These are phyloP conservation scores for Suillus paluster DNA, from an alignment of 768 basidiomycete species.

Conservation along the genomic window DNA sequence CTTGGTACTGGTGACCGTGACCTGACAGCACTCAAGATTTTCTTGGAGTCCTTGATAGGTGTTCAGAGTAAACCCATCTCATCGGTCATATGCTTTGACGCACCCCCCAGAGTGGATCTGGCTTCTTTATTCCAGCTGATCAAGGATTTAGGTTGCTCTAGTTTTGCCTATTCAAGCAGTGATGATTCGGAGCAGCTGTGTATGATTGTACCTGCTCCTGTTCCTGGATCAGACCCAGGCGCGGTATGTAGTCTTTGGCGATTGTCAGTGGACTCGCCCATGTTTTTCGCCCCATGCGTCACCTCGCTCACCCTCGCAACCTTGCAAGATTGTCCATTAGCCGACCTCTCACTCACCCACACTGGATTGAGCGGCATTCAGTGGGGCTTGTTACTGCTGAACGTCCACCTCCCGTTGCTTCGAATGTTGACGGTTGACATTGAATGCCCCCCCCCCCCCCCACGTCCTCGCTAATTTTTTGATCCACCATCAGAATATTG, in stretches of 20 bases:
- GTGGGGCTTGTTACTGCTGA: not conserved
- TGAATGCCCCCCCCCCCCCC: not conserved
- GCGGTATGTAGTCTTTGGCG: not conserved
- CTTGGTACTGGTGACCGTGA: not conserved
- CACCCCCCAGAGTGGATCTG: not conserved
- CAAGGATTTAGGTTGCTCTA: not conserved
- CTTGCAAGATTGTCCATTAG: not conserved
- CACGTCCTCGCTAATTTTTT: not conserved
- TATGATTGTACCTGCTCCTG: too few species aligned
- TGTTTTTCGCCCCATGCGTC: not conserved
- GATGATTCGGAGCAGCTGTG: not conserved
- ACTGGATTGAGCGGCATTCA: not conserved
- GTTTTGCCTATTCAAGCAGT: not conserved
- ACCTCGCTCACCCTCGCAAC: not conserved
- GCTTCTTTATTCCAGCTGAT: not conserved
- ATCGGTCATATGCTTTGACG: not conserved
- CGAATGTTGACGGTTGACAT: not conserved
- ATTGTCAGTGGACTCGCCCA: not conserved
- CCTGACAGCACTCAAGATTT: conserved; percentile 3
- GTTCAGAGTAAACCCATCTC: not conserved
- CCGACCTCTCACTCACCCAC: conserved; percentile 1
- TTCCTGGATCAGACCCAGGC: not conserved
- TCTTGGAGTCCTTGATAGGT: not conserved
- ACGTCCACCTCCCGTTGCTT: not conserved
- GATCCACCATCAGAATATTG: not conserved